These are phyloP conservation scores for Saturnispora bothae DNA, from an alignment of 805 yeast species.

Conservation along the genomic window DNA sequence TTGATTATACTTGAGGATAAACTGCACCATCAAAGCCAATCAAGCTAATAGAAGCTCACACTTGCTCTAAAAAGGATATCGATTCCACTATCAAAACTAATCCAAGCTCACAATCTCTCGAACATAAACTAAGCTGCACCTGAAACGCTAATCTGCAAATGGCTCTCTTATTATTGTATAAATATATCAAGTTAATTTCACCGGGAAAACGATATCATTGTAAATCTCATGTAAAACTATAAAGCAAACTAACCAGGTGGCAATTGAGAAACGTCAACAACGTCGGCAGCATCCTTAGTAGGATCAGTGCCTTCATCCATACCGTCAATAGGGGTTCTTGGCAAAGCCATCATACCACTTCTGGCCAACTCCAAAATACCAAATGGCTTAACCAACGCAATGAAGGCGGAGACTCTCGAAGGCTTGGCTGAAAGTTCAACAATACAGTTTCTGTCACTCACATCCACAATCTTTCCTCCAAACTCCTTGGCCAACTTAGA, in stretches of 20 bases:
- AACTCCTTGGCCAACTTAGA: conserved; percentile 72
- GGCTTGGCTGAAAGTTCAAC: conserved; percentile 95
- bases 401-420: conserved; percentile 73
- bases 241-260: conserved; percentile 75
- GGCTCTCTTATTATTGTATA: no score
- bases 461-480: conserved; percentile 89
- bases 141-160: no score
- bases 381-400: conserved; percentile 86
- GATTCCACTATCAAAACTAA: no score
- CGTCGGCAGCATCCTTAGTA: conserved; percentile 47
- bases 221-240: not conserved
- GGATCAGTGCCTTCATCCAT: conserved; percentile 35
- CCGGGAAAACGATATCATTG: no score
- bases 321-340: conserved; percentile 80
- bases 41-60: no score
- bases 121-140: no score
- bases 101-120: no score
- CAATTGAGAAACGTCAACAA: conserved; percentile 78
- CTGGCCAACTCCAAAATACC: conserved; percentile 95
- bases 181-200: no score
- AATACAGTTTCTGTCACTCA: conserved; percentile 85
- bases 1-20: no score
- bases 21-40: no score
- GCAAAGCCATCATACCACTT: conserved; percentile 97
- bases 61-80: no score